Evolutionary conservation across 1,284 basidiomycete genomes (phyloP).

Genomic region (Paramarasmius palmivorus): DNA sequence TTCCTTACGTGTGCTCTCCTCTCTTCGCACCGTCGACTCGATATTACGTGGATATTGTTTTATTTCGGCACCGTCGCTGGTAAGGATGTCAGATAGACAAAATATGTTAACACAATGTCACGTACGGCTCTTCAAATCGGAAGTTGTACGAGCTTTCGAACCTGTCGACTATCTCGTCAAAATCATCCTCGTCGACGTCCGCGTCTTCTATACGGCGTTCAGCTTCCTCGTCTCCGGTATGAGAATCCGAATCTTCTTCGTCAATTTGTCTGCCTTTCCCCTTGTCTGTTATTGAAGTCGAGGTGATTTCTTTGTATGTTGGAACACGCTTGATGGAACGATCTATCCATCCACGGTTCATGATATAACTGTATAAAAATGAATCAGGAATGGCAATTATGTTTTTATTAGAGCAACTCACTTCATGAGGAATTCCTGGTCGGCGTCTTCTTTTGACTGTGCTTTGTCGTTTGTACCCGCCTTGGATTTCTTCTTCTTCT

Average conservation of each 20-base stretch:
- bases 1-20: slow-evolving; percentile 79
- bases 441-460: slow-evolving; percentile 52
- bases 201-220: slow-evolving; percentile 17
- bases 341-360: slow-evolving; percentile 96
- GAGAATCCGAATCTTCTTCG: slow-evolving; percentile 25
- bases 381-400: slow-evolving; percentile 1
- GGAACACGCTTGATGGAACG: slow-evolving; percentile 69
- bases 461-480: slow-evolving; percentile 25
- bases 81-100: slow-evolving; percentile 1
- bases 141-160: slow-evolving; percentile 86
- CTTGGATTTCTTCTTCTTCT: slow-evolving; percentile 28
- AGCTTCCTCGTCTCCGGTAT: slow-evolving; percentile 29
- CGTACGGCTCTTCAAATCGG: slow-evolving; percentile 90
- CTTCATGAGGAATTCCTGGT: slow-evolving; percentile 91
- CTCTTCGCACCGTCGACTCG: slow-evolving; percentile 70
- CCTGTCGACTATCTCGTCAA: slow-evolving; percentile 37
- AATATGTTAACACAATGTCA: slow-evolving; percentile 18
- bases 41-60: slow-evolving; percentile 79
- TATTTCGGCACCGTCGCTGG: slow-evolving; percentile 74
- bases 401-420: slow-evolving; percentile 39
- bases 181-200: slow-evolving; percentile 34
- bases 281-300: slow-evolving; percentile 31
- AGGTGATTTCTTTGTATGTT: slow-evolving; percentile 80
- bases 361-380: slow-evolving; percentile 73
- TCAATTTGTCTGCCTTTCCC: slow-evolving; percentile 38